Evolutionary conservation across 805 yeast genomes (phyloP).

Genomic region (Starmerella kuoi): DNA sequence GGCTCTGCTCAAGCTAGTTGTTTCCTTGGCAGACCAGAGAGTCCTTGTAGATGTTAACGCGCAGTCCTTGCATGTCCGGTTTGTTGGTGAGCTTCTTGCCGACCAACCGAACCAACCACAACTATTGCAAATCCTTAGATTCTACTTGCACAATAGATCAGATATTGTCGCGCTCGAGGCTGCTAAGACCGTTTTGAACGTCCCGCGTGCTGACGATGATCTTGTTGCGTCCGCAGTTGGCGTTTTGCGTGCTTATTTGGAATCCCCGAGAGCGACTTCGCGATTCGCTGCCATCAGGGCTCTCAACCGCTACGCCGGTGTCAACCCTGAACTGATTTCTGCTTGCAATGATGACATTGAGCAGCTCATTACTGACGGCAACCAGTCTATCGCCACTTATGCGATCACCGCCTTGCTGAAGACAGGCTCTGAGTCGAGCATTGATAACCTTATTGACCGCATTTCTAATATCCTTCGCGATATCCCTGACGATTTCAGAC

Average conservation of each 20-base stretch:
- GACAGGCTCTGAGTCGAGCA: slow-evolving; percentile 83
- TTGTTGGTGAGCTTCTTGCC: slow-evolving; percentile 37
- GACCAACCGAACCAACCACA: slow-evolving; percentile 62
- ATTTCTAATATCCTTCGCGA: slow-evolving; percentile 84
- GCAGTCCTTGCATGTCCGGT: slow-evolving; percentile 71
- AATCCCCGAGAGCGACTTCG: slow-evolving; percentile 81
- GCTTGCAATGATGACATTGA: slow-evolving; percentile 79
- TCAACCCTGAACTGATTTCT: slow-evolving; percentile 56
- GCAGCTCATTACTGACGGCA: slow-evolving; percentile 70
- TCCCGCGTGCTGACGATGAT: slow-evolving; percentile 28
- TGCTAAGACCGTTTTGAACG: slow-evolving; percentile 55
- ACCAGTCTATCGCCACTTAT: slow-evolving; percentile 87
- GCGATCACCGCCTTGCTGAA: slow-evolving; percentile 92
- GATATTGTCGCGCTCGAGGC: slow-evolving; percentile 91
- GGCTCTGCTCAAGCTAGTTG: slow-evolving; percentile 84
- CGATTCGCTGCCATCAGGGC: slow-evolving; percentile 90
- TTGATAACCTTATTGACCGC: slow-evolving; percentile 77
- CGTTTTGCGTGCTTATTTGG: slow-evolving; percentile 60
- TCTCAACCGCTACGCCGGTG: slow-evolving; percentile 71
- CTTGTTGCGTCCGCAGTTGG: slow-evolving; percentile 40
- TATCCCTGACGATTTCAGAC: slow-evolving; percentile 89
- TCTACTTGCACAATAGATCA: slow-evolving; percentile 64
- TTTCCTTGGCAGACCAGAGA: slow-evolving; percentile 50
- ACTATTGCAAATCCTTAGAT: slow-evolving; percentile 51
- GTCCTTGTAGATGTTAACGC: slow-evolving; percentile 71